Conservation (phyloP, 805 yeast genomes). For the Lipomyces spencermartinsiae region DNA sequence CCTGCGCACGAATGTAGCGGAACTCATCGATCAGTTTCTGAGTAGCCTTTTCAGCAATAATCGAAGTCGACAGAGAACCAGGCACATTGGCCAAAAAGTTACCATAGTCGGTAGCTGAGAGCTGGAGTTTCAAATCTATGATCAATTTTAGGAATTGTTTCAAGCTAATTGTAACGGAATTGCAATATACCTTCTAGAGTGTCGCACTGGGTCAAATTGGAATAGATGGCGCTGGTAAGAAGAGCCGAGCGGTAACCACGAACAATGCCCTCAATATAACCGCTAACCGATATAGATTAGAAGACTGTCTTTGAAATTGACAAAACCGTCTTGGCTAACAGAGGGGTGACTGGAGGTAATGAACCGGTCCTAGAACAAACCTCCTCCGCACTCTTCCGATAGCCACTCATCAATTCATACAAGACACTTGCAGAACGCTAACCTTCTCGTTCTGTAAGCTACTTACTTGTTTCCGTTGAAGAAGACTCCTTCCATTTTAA, state of each 20-base stretch:
- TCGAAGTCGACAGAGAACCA: constrained; percentile 80
- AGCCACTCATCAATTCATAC: not conserved
- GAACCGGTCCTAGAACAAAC: not conserved
- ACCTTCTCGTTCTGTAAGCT: not conserved
- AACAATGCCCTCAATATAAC: constrained; percentile 92
- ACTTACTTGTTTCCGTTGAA: constrained; percentile 77
- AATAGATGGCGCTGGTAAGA: constrained; percentile 76
- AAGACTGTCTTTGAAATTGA: not conserved
- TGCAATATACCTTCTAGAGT: constrained; percentile 63
- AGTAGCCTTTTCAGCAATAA: constrained; percentile 81
- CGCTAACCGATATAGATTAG: constrained; percentile 51
- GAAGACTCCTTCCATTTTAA: constrained; percentile 85
- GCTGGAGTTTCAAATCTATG: constrained; percentile 83
- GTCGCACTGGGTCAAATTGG: constrained; percentile 95
- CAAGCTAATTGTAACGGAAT: not conserved
- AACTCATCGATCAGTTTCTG: constrained; percentile 81
- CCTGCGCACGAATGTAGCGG: constrained; percentile 81
- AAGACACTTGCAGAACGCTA: not conserved
- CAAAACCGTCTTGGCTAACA: not conserved
- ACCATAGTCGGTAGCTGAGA: constrained; percentile 95
- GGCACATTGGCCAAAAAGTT: constrained; percentile 83
- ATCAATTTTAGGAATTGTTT: not conserved
- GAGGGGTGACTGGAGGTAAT: not conserved
- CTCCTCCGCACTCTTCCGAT: not conserved
- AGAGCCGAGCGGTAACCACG: constrained; percentile 92